Evolutionary conservation across 345 rosid species (phyloP).

Genomic region (Viola odorata): DNA sequence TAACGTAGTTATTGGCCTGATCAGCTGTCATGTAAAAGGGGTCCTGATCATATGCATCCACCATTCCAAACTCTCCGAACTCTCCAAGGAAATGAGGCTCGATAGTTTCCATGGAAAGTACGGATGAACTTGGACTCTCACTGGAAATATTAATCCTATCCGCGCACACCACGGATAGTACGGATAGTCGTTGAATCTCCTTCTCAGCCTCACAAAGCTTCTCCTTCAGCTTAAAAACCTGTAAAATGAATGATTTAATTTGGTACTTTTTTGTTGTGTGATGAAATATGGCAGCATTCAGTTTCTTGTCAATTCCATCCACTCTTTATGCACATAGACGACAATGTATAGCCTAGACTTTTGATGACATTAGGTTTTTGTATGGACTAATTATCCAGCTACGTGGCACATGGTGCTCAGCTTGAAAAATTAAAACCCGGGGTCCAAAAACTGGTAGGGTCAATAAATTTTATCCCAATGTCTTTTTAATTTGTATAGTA

Average conservation of each 20-base stretch:
- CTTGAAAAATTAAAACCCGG: slow-evolving; percentile 53
- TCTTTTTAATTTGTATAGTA: no score
- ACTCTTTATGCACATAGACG: background rate
- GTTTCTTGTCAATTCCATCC: slow-evolving; percentile 17
- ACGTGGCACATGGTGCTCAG: slow-evolving; percentile 21
- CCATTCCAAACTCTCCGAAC: slow-evolving; percentile 37
- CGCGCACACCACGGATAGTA: slow-evolving; percentile 25
- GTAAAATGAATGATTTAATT: background rate
- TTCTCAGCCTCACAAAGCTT: slow-evolving; percentile 42
- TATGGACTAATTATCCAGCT: slow-evolving; percentile 5
- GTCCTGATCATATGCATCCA: slow-evolving; percentile 31
- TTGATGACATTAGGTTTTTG: background rate
- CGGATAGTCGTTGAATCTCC: slow-evolving; percentile 41
- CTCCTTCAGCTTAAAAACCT: slow-evolving; percentile 57
- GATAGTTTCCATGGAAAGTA: slow-evolving; percentile 32
- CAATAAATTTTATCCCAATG: no score
- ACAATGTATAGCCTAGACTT: no score
- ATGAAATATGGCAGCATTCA: slow-evolving; percentile 35
- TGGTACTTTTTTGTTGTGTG: slow-evolving; percentile 19
- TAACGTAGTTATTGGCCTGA: slow-evolving; percentile 18
- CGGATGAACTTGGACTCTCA: slow-evolving; percentile 46
- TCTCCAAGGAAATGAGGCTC: slow-evolving; percentile 42
- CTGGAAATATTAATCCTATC: slow-evolving; percentile 39
- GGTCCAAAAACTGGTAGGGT: slow-evolving; percentile 30
- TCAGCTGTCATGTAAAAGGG: slow-evolving; percentile 39